Base-by-base conservation (phyloP, 306 rosid genomes). In the Dryas drummondii region DNA sequence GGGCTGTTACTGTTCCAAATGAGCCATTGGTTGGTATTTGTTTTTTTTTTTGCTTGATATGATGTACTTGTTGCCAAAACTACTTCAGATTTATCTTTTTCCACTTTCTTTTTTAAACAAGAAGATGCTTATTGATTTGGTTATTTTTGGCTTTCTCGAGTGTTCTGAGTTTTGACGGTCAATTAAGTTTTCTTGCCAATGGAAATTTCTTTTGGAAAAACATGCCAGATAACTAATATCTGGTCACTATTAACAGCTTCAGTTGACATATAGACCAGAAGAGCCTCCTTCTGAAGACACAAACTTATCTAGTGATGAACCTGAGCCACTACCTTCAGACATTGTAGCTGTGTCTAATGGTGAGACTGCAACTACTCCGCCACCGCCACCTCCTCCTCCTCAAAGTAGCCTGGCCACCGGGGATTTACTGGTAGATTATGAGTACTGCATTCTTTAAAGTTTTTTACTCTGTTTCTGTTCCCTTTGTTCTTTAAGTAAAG, bases 201-300 rank as follows among this genome's bases (percentile, higher is more conserved):
- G 68, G 68, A 63, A 41, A 16, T 63, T 47, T 56, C 4, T 56
- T 55, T 71, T 6, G 65, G 4, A 4, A 17, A 58, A 19, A 51
- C 17, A 4, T 32, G 6, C 57, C 9, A 59, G 59, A 57, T 59
- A 49, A 63, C 60, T 90, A 72, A 53, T 61, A 66, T 64, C 14
- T 76, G 80, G 71, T 66, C 66, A 42, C 82, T 73, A 7, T 73
- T 75, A 76, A 85, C 97, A 96, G 98, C 93, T 96, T 85, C 91
- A 80, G 72, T 86, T 96, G 89, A 96, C 99, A 46, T 96, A 90
- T 86, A 89, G 88, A 82, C 93, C 93, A 13, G 97, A 94, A 11
- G 97, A 92, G 69, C 85, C 71, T 70, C 82, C 78, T 66, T 83
- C 85, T 48, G 96, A 89, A 78, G 96, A 89, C 53, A 47, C 81